Base-by-base conservation (phyloP, 2,329 filamentous ascomycete species). In the Trematosphaeria pertusa region DNA sequence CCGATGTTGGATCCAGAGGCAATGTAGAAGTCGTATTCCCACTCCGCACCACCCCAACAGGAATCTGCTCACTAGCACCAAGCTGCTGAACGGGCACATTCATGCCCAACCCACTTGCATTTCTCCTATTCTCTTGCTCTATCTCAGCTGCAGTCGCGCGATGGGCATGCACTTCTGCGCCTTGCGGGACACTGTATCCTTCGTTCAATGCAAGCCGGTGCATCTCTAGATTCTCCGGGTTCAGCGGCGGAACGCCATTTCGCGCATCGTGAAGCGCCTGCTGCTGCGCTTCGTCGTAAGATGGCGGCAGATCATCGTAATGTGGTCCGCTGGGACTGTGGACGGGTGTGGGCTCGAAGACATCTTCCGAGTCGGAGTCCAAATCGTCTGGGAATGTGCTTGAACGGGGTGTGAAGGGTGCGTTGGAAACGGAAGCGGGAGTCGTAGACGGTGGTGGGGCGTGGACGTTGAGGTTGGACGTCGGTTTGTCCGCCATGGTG, bases 301-400 rank as follows among this genome's bases (percentile, higher is more conserved):
- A 65, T 1, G 70, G 70, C 15, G 69, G 70, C 3, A 71, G 50
- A 39, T 73, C 70, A 37, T 70, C 65, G 37, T 70, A 71, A 11
- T 61, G 64, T 1, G 66, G 65, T 9, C 69, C 67, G 17, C 53
- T 53, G 5, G 65, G 65, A 37, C 65, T 69, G 18, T 64, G 56
- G 3, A 58, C 19, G 15, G 67, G 67, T 1, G 67, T 71, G 4
- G 64, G 64, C 5, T 54, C 49, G 33, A 54, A 52, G 5, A 43
- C 38, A 17, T 62, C 59, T 15, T 59, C 63, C 0, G 65, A 55
- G 26, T 69, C 64, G 8, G 64, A 69, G 19, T 66, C 64, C 4
- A 48, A 19, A 28, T 35, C 48, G 37, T 71, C 65, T 11, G 62
- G 58, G 33, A 67, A 56, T 6, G 67, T 68, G 15, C 51, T 53